Evolutionary conservation across 257 asterid genomes (phyloP), one percentile per base, ranked within the genome.

Genomic region (Solanum pinnatisectum): DNA sequence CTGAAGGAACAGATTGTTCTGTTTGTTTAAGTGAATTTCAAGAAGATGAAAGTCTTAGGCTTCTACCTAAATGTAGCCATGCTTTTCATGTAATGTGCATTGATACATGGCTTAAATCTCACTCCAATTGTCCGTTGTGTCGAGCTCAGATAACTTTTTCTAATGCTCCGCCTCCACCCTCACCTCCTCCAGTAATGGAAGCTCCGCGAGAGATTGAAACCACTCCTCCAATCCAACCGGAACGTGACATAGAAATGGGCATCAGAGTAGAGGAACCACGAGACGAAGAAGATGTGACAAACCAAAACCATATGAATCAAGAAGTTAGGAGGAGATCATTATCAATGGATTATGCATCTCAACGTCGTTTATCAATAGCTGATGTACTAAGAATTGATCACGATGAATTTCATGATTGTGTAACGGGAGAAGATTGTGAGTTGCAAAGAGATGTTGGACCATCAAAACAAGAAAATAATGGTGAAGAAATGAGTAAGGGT

Each of bases 51-150:
- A 82, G 76, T 12, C 89, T 87, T 67, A 42, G 87, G 3, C 85
- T 87, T 22, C 42, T 87, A 0, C 89, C 89, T 3, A 87, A 87
- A 83, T 87, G 89, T 40, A 87, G 82, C 52, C 89, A 82, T 68
- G 87, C 89, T 65, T 87, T 87, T 30, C 89, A 87, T 44, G 84
- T 82, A 36, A 83, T 18, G 63, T 87, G 89, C 49, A 87, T 82
- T 59, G 89, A 87, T 67, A 87, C 89, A 32, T 87, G 89, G 89
- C 83, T 87, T 9, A 85, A 70, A 56, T 87, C 86, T n/a, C 88
- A 87, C 33, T 76, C 88, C 14, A 87, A 32, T 76, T 87, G 88
- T 46, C 88, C 88, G 0, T 67, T 87, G 1, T 87, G 88, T 35
- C 83, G 88, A 8, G 72, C 88, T 25, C 74, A 67, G 35, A 85